Percentiles rank a stretch among this genome's conserved stretches.
Evolutionary conservation across 1,284 basidiomycete species (phyloP).

Genomic region (Ustilago nuda): DNA sequence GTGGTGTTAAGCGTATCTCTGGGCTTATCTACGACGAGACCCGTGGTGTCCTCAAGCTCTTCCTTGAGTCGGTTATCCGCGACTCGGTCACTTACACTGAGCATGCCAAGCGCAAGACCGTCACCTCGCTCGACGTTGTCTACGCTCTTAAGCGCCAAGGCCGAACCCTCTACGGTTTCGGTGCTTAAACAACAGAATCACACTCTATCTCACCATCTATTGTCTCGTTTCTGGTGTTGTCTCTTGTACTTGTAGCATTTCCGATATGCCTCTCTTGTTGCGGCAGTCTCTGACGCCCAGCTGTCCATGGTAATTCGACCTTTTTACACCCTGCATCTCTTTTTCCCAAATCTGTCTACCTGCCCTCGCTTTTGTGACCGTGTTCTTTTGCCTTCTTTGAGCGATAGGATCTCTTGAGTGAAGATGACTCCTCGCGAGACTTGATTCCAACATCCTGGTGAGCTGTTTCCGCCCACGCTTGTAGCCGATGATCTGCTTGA

Average conservation of each 20-base stretch:
- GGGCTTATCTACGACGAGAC: constrained; percentile 96
- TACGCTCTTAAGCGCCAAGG: constrained; percentile 87
- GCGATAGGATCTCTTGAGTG: neutral
- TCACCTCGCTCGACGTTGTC: constrained; percentile 89
- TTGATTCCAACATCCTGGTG: neutral
- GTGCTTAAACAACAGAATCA: constrained; percentile 53
- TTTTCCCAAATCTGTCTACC: neutral
- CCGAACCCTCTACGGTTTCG: constrained; percentile 81
- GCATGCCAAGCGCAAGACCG: constrained; percentile 92
- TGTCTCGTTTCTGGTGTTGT: constrained; percentile 47
- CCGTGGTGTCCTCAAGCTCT: constrained; percentile 85
- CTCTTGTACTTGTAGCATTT: constrained; percentile 56
- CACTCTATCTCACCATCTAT: constrained; percentile 12
- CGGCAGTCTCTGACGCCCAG: constrained; percentile 49
- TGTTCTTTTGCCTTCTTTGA: neutral
- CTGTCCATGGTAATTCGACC: constrained; percentile 46
- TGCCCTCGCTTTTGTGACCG: neutral
- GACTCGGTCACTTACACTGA: constrained; percentile 92
- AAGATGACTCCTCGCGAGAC: neutral
- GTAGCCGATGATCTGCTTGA: neutral
- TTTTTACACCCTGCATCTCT: constrained; percentile 43
- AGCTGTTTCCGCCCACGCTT: neutral
- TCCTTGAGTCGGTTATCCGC: constrained; percentile 84
- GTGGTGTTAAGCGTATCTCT: constrained; percentile 74
- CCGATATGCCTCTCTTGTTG: constrained; percentile 52